Evolutionary conservation across 2,329 filamentous ascomycete species (phyloP), one percentile per base, ranked within the genome.

Genomic region (Penicillium sp.): DNA sequence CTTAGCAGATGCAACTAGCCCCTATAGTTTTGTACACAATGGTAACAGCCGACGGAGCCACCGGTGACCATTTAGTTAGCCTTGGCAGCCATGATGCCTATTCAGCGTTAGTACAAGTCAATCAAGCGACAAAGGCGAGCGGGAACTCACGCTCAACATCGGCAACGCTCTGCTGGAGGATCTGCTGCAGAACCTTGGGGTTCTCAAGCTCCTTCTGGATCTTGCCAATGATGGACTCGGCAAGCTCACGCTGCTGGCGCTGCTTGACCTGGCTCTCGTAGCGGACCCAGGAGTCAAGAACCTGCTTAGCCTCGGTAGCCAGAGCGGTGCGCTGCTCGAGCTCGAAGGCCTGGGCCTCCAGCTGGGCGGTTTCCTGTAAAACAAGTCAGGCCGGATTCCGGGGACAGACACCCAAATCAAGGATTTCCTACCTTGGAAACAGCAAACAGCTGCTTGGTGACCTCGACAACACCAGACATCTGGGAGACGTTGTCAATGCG

Each of bases 231-330:
- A 99, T 82, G 76, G 80, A 85, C 73, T 95, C 86, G 61, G 94
- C 90, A 63, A 99, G 85, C 84, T 99, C 94, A 78, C 84, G 87
- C 85, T 99, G 94, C 83, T 99, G 91, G 76, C 94, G 88, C 82
- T 93, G 88, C 89, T 97, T 99, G 72, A 99, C 92, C 83, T 97
- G 94, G 68, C 89, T 81, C 82, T 99, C 94, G 78, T 99, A 99
- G 74, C 94, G 89, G 62, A 97, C 92, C 95, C 94, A 99, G 53
- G 91, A 96, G 76, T 99, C 94, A 62, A 99, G 86, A 54, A 97
- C 94, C 57, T 83, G 71, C 87, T 96, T 99, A 71, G 93, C 93
- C 84, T 99, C 94, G 61, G 85, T 81, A 54, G 91, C 91, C 63
- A 99, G 82, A 66, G 91, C 89, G 57, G 93, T 96, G 81, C 87